phyloP scores from a whole-genome alignment of 441 rosid species.

The Mallotus japonicus region DNA sequence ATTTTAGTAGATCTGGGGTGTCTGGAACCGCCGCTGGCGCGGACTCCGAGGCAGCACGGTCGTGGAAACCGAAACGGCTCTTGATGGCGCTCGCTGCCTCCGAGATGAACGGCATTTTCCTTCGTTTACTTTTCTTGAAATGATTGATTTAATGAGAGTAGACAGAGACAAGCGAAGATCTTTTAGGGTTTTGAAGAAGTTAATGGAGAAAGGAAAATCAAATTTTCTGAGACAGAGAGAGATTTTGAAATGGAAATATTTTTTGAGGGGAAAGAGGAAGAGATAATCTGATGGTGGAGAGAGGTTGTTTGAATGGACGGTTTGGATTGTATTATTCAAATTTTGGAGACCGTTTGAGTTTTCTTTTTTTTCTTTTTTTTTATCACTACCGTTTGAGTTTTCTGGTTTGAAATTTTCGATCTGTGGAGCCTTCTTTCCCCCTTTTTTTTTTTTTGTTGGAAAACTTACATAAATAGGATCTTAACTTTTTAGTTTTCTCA shows the following conservation, averaged over 20 bases:
- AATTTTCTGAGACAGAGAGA: conserved; percentile 16
- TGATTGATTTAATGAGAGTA: not conserved
- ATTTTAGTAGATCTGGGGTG: conserved; percentile 49
- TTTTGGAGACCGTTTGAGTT: conserved; percentile 31
- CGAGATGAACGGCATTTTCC: conserved; percentile 66
- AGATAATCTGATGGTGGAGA: conserved; percentile 44
- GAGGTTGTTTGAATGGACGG: conserved; percentile 38
- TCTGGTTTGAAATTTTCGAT: not conserved
- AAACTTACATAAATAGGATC: too few species aligned
- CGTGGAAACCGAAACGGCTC: conserved; percentile 81
- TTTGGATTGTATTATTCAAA: conserved; percentile 39
- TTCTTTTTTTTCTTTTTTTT: too few species aligned
- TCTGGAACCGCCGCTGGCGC: conserved; percentile 31
- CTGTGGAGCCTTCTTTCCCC: too few species aligned
- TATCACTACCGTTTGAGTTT: conserved; percentile 35
- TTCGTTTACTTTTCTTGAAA: not conserved
- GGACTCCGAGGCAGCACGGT: conserved; percentile 49
- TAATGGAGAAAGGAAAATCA: not conserved
- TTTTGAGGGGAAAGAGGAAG: conserved; percentile 18
- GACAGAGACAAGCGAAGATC: not conserved
- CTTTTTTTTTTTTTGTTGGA: too few species aligned
- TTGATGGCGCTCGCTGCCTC: conserved; percentile 85
- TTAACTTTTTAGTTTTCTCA: too few species aligned
- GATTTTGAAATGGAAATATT: conserved; percentile 27
- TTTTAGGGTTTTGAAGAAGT: conserved; percentile 10